Evolutionary conservation across 2,329 filamentous ascomycete genomes (phyloP).

Genomic region (Sordariomycetes sp.): DNA sequence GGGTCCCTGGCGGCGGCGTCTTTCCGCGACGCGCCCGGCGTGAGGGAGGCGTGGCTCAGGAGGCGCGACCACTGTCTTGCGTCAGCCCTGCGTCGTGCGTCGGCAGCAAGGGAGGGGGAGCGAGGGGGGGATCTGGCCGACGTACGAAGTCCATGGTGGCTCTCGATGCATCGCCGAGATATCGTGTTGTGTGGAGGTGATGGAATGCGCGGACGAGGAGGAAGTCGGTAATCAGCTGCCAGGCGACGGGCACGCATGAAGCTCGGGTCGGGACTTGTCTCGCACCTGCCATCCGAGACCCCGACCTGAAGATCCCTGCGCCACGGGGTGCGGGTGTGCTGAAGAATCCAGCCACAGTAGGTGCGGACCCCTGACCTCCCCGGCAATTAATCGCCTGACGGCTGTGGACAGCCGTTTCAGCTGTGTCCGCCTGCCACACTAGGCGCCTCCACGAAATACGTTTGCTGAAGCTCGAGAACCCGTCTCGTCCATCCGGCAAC

Average conservation of each 20-base stretch:
- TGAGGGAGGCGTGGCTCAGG: constrained; percentile 47
- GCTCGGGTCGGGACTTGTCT: background rate
- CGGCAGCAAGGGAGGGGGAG: background rate
- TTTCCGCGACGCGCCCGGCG: constrained; percentile 39
- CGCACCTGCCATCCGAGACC: background rate
- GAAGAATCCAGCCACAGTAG: background rate
- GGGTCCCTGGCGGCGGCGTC: constrained; percentile 49
- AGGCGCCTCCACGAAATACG: too few species aligned
- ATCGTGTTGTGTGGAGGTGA: background rate
- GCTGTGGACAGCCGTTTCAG: too few species aligned
- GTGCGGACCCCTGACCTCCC: too few species aligned
- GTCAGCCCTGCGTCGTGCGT: constrained; percentile 1
- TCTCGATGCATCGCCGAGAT: constrained; percentile 29
- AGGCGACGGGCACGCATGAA: background rate
- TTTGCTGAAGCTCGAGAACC: too few species aligned
- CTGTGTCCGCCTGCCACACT: too few species aligned
- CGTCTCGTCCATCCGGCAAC: too few species aligned
- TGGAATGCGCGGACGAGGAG: background rate
- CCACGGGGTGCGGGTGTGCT: background rate
- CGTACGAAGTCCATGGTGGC: constrained; percentile 45
- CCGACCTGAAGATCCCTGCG: background rate
- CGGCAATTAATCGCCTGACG: too few species aligned
- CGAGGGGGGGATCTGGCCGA: constrained; percentile 4
- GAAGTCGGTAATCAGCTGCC: background rate
- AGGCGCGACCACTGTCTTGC: constrained; percentile 48